Conservation (phyloP, 208 protist species). For the Borovskyia barvae region DNA sequence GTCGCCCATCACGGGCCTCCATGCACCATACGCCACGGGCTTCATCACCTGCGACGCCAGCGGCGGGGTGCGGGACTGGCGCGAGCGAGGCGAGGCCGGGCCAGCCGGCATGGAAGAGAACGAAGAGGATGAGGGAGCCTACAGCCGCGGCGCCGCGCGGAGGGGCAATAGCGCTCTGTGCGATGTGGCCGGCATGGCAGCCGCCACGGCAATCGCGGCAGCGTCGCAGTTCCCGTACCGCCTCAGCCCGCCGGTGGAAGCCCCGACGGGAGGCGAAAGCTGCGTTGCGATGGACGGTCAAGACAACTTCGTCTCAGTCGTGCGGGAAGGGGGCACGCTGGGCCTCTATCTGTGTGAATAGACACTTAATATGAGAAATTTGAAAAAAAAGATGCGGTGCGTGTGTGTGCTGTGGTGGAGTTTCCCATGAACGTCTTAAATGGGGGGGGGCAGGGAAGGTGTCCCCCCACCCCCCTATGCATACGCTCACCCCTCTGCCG, state of each 20-base stretch:
- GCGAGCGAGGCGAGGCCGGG: constrained; percentile 17
- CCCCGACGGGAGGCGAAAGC: constrained; percentile 10
- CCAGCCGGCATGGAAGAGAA: constrained; percentile 10
- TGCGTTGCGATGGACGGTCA: constrained; percentile 50
- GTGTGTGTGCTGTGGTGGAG: not conserved
- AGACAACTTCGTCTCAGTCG: constrained; percentile 48
- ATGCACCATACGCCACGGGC: constrained; percentile 56
- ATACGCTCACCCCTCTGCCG: no score
- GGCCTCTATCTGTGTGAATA: constrained; percentile 31
- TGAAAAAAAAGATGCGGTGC: not conserved
- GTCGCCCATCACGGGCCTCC: constrained; percentile 41
- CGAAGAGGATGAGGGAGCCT: not conserved
- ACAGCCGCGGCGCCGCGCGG: not conserved
- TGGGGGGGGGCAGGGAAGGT: no score
- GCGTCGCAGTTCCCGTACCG: constrained; percentile 15
- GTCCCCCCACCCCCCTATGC: no score
- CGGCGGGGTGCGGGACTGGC: constrained; percentile 51
- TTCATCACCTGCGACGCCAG: constrained; percentile 59
- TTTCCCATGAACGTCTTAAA: not conserved
- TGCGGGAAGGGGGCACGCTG: constrained; percentile 35
- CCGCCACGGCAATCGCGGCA: constrained; percentile 8
- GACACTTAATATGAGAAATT: constrained; percentile 7
- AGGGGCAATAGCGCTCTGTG: constrained; percentile 4
- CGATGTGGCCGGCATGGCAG: constrained; percentile 13
- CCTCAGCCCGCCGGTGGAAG: constrained; percentile 7